These are phyloP conservation scores for Camelina laxa DNA, from an alignment of 345 rosid genomes.

Conservation along the genomic window DNA sequence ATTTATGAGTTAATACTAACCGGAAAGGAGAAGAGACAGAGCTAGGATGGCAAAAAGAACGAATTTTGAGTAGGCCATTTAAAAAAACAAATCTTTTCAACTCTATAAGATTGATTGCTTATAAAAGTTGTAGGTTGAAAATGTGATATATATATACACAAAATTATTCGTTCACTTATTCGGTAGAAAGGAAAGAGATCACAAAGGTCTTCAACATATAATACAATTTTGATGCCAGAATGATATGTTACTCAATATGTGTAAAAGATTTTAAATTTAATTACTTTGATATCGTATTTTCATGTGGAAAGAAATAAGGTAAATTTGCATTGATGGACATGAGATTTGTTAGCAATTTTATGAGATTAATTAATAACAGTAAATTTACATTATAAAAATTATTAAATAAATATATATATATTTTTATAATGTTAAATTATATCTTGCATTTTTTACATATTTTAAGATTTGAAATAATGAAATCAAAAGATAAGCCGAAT, in stretches of 20 bases:
- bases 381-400: too few relatives aligned
- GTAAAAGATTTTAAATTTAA: background rate
- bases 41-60: constrained; percentile 31
- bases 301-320: background rate
- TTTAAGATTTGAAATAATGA: too few relatives aligned
- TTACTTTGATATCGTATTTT: background rate
- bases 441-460: too few relatives aligned
- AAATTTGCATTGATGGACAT: background rate
- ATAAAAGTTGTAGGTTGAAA: background rate
- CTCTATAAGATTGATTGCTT: background rate
- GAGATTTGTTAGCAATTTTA: too few relatives aligned
- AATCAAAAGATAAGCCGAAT: too few relatives aligned
- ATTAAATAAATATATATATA: too few relatives aligned
- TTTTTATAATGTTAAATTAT: too few relatives aligned
- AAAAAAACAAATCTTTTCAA: background rate
- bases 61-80: constrained; percentile 27
- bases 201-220: background rate
- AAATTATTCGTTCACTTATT: too few relatives aligned
- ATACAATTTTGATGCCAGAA: background rate
- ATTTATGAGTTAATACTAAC: constrained; percentile 5
- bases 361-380: too few relatives aligned
- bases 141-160: too few relatives aligned
- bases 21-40: constrained; percentile 30
- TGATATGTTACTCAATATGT: constrained; percentile 1
- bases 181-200: too few relatives aligned